Evolutionary conservation across 257 asterid genomes (phyloP).

Genomic region (Avicennia marina): DNA sequence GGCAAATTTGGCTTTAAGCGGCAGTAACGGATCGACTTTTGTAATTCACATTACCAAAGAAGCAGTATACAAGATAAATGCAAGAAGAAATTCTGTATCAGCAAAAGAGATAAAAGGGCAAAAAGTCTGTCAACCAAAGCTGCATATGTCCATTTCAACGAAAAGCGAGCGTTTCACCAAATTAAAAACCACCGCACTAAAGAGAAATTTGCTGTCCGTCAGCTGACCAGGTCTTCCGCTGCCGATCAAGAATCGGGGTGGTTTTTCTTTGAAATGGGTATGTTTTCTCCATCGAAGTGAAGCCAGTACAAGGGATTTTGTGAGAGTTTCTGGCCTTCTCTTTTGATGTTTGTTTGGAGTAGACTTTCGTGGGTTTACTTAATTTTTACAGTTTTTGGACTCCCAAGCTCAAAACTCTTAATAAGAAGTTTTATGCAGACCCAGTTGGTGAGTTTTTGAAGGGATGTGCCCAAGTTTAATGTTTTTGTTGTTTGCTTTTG

Average conservation of each 20-base stretch:
- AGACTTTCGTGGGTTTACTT: background rate
- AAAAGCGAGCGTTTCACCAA: constrained; percentile 20
- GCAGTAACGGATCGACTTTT: no score
- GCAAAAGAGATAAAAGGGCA: background rate
- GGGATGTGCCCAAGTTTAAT: constrained; percentile 11
- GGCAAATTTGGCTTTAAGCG: no score
- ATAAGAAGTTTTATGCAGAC: constrained; percentile 3
- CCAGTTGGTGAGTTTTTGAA: constrained; percentile 6
- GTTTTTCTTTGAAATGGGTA: constrained; percentile 24
- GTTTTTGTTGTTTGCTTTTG: background rate
- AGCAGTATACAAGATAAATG: no score
- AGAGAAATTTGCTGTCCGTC: background rate
- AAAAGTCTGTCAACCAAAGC: constrained; percentile 18
- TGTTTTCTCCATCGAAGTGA: constrained; percentile 6
- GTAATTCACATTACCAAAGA: no score
- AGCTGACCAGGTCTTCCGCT: constrained; percentile 23
- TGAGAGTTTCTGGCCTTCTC: background rate
- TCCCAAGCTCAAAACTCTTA: no score
- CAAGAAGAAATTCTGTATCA: no score
- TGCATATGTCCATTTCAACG: constrained; percentile 13
- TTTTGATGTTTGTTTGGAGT: background rate
- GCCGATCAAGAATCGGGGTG: constrained; percentile 20
- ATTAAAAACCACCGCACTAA: constrained; percentile 18
- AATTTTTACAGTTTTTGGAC: background rate
- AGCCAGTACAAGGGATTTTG: background rate